Conservation (phyloP, 2,329 filamentous ascomycete species). For the Hypocreales sp. region DNA sequence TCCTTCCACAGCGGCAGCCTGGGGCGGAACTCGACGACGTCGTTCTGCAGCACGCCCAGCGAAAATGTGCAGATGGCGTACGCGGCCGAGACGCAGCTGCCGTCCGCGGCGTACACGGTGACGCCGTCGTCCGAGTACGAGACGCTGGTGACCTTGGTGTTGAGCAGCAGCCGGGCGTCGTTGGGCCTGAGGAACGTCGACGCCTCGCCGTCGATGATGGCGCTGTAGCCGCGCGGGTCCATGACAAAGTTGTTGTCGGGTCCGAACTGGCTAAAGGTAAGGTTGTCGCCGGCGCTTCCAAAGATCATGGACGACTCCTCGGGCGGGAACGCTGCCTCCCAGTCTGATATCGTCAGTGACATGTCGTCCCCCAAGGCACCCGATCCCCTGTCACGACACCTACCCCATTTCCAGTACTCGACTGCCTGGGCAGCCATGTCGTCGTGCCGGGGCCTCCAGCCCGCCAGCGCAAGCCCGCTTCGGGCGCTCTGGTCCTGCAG, state of each 20-base stretch:
- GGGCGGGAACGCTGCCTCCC: constrained; percentile 39
- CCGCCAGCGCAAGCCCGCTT: constrained; percentile 40
- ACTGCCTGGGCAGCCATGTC: constrained; percentile 40
- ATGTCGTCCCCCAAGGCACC: no score
- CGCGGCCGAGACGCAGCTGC: constrained; percentile 39
- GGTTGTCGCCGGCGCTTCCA: constrained; percentile 38
- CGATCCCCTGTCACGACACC: neutral
- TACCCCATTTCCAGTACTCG: constrained; percentile 39
- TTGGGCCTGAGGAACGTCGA: constrained; percentile 36
- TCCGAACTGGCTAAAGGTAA: constrained; percentile 47
- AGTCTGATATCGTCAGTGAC: constrained; percentile 19
- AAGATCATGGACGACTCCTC: constrained; percentile 40
- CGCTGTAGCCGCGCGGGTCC: constrained; percentile 46
- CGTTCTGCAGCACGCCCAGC: constrained; percentile 49
- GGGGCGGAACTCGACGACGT: constrained; percentile 41
- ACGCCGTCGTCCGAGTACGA: constrained; percentile 36
- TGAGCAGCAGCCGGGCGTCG: constrained; percentile 42
- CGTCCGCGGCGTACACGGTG: constrained; percentile 34
- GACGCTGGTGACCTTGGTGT: constrained; percentile 39
- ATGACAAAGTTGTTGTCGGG: constrained; percentile 44
- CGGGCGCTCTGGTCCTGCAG: constrained; percentile 46
- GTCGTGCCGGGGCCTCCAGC: constrained; percentile 41
- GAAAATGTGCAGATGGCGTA: constrained; percentile 55
- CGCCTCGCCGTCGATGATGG: constrained; percentile 40
- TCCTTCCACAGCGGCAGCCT: constrained; percentile 48